Evolutionary conservation across 306 rosid genomes (phyloP), one percentile per base, ranked within the genome.

Genomic region (Ceratonia siliqua): DNA sequence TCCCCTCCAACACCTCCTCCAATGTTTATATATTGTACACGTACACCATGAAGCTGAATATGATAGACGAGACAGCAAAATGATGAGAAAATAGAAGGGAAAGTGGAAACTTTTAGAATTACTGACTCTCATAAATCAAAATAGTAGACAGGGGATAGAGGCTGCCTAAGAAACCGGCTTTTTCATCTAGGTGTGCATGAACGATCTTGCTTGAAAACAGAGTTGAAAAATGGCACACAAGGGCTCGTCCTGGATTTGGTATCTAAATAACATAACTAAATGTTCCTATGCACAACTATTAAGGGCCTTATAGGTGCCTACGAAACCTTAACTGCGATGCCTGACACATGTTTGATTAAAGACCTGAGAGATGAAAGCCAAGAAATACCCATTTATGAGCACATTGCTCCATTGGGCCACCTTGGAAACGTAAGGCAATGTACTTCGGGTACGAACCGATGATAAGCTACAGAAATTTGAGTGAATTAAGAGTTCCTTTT

Each of bases 1-100:
- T 91, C 96, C 55, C 89, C 89, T 58, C 85, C 87, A 58, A 88
- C 70, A 49, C 96, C 96, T 54, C 93, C 96, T 77, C 83, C 90
- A 53, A 91, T 84, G 76, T 75, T 85, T 39, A 90, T 82, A 67
- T 80, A 66, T 41, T 80, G 81, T 7, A 56, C 82, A 8, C 71
- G 80, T 33, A 83, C 75, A 35, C 90, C 86, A 2, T 64, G 69
- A 73, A 73, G 32, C 96, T 91, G 87, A 78, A 79, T 64, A 62
- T 54, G 59, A 76, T 6, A 45, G 32, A 13, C 5, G 12, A 14
- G 14, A 8, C 36, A 43, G 11, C 4, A 50, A 61, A 48, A 35
- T 25, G 4, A 72, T 55, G 56, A 61, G 21, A 11, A 20, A 33
- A 30, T 14, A 38, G 11, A 38, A 36, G 32, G 33, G 27, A 36